Conservation (phyloP, 2,329 filamentous ascomycete species). For the Fusarium miscanthi region DNA sequence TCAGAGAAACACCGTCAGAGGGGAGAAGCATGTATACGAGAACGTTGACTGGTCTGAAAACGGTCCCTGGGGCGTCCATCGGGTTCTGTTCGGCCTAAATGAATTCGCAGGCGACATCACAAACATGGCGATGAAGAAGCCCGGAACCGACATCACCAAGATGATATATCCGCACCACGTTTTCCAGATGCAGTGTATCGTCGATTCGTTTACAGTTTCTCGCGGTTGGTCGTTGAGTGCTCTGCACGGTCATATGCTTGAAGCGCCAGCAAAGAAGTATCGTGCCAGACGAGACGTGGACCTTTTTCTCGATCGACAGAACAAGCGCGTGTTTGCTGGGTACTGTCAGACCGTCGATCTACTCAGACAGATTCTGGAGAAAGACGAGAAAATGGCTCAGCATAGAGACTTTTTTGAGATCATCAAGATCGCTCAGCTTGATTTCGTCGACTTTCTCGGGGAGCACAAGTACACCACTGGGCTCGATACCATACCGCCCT, state of each 20-base stretch:
- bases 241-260: conserved; percentile 51
- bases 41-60: not conserved
- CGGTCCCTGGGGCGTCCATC: conserved; percentile 9
- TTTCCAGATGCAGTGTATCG: conserved; percentile 62
- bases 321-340: conserved; percentile 35
- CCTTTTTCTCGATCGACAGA: conserved; percentile 54
- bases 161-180: conserved; percentile 60
- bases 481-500: conserved; percentile 49
- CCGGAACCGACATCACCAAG: conserved; percentile 50
- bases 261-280: conserved; percentile 50
- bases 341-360: conserved; percentile 4
- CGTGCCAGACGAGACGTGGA: conserved; percentile 55
- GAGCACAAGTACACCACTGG: conserved; percentile 23
- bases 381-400: not conserved
- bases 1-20: not conserved
- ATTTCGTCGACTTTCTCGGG: conserved; percentile 36
- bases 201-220: conserved; percentile 59
- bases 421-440: not conserved
- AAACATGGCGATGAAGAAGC: conserved; percentile 58
- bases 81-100: conserved; percentile 56
- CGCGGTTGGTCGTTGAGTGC: conserved; percentile 55
- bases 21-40: not conserved
- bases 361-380: not conserved
- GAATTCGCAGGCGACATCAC: conserved; percentile 59
- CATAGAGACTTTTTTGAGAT: not conserved